Evolutionary conservation across 208 protist genomes (phyloP).

Genomic region (Leishmania martiniquensis): DNA sequence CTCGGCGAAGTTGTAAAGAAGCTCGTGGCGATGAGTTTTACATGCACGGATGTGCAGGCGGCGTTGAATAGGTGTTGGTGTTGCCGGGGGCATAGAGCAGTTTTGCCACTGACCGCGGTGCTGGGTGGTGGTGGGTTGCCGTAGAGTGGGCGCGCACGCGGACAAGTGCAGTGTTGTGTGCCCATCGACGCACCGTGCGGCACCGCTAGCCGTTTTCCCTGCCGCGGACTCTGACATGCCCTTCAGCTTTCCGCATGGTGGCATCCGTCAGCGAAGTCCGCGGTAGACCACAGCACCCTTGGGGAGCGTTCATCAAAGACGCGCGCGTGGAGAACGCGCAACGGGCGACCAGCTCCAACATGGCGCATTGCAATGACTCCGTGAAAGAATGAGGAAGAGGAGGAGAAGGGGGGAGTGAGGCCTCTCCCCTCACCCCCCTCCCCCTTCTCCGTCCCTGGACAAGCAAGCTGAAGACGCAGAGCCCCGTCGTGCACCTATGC

Average conservation of each 20-base stretch:
- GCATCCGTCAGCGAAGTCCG: background rate
- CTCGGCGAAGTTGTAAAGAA: constrained; percentile 29
- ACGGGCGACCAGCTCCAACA: too few species aligned
- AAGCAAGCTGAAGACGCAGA: background rate
- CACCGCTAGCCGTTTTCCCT: background rate
- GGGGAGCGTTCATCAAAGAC: too few species aligned
- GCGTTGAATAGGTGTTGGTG: background rate
- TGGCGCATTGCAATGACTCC: too few species aligned
- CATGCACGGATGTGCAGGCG: background rate
- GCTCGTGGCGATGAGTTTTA: background rate
- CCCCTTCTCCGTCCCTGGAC: background rate
- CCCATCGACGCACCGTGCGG: background rate
- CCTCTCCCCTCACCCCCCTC: background rate
- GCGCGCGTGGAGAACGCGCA: too few species aligned
- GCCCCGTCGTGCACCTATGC: background rate
- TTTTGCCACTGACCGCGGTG: background rate
- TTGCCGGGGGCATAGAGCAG: background rate
- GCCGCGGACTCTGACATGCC: background rate
- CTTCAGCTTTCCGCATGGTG: background rate
- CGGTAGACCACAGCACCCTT: background rate
- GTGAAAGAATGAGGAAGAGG: too few species aligned
- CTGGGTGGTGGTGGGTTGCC: too few species aligned
- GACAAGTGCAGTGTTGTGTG: background rate
- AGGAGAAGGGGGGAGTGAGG: too few species aligned
- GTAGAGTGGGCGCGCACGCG: background rate